Conservation (phyloP, 164 flowering plant genomes). For the Protea cynaroides region DNA sequence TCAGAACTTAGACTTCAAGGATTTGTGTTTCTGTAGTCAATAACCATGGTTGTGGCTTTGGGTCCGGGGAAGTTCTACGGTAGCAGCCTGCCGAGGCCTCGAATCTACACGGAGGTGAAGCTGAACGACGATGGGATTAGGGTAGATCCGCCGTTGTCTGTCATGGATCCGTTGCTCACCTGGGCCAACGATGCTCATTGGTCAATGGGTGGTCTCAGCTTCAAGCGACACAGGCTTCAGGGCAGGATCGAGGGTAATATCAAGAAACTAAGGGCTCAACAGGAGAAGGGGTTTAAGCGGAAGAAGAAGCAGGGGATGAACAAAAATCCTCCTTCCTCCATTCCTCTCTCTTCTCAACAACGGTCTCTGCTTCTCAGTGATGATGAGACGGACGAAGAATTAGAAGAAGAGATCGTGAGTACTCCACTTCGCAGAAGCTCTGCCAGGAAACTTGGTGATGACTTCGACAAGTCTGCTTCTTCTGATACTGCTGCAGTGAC, state of each 20-base stretch:
- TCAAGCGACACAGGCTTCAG: slow-evolving; percentile 62
- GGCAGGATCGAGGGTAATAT: slow-evolving; percentile 84
- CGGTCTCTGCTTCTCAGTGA: slow-evolving; percentile 10
- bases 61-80: slow-evolving; percentile 91
- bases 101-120: slow-evolving; percentile 60
- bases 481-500: not conserved
- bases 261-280: slow-evolving; percentile 38
- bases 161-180: slow-evolving; percentile 56
- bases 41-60: slow-evolving; percentile 50
- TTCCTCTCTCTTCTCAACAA: slow-evolving; percentile 43
- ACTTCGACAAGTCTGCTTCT: slow-evolving; percentile 37
- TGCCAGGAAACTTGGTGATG: slow-evolving; percentile 44
- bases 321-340: slow-evolving; percentile 1
- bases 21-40: not conserved
- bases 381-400: slow-evolving; percentile 7
- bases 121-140: slow-evolving; percentile 32
- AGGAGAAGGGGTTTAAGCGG: slow-evolving; percentile 25
- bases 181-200: slow-evolving; percentile 96
- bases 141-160: slow-evolving; percentile 66
- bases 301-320: not conserved
- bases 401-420: not conserved
- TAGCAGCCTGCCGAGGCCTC: slow-evolving; percentile 77
- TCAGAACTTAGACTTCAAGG: not conserved
- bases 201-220: slow-evolving; percentile 91
- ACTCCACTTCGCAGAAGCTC: slow-evolving; percentile 7